Evolutionary conservation across 108 stramenopile genomes (phyloP), one percentile per base, ranked within the genome.

Genomic region (Mediolabrus comicus): DNA sequence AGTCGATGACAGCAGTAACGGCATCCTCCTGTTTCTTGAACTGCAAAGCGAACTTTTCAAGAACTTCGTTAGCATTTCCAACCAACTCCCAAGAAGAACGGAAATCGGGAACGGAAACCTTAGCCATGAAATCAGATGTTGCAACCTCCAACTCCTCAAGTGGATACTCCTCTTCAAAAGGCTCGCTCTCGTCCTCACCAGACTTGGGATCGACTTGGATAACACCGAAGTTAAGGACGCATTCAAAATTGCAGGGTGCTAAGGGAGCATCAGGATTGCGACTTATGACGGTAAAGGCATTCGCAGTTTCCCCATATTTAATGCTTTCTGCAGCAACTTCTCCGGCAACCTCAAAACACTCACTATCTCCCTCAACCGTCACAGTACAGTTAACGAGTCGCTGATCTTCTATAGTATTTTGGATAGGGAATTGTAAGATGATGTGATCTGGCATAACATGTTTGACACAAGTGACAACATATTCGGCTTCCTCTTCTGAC

Each of bases 381-480:
- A 96, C 93, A n/a, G 62, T 78, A 19, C 85, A 91, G 55, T 93
- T 69, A 2, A 82, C 72, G 4, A 92, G 72, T 19, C 87, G 79
- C 76, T 95, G 94, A 59, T 90, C 90, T 54, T 88, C 87, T 25
- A 97, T 73, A 19, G 96, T 95, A 82, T 97, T 97, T 36, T 86
- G 79, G 46, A 97, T 86, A 13, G 70, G 59, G 62, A 97, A 97
- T 61, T 97, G 91, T 25, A 97, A 77, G 51, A 97, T 88, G 0
- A 97, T 81, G 67, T 86, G 84, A 35, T 90, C 83, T 25, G 65
- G 74, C 65, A 95, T 87, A 35, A 97, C 80, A 71, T 97, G 96
- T 72, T 94, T 95, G 74, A 82, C 72, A 39, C 88, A 89, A 17
- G 65, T 62, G 27, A 94, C 90, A 22, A 88, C 81, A 76, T 94